Base-by-base conservation (phyloP, 306 rosid species). In the Fagus crenata region DNA sequence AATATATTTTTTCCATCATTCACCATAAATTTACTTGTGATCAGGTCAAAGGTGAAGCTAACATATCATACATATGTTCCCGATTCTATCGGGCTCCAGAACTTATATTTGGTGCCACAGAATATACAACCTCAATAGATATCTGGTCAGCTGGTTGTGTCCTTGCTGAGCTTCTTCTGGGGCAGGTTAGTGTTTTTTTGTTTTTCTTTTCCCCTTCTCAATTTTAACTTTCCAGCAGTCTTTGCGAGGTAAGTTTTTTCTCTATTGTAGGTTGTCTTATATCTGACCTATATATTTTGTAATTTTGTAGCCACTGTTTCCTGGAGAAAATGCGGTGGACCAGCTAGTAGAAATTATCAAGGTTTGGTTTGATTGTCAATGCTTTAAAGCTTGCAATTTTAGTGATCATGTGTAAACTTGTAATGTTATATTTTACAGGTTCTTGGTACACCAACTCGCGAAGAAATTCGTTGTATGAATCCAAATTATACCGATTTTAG, bases 61-160 rank as follows among this genome's bases (percentile, higher is more conserved):
- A 95, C 74, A 93, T 95, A 84, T 86, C 97, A 60, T 92, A 95
- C 86, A 95, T 95, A 75, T 95, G 98, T 77, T 95, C 98, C 6
- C 97, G 97, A 39, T 90, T 89, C 86, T 92, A 95, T 85, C 90
- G 98, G 49, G 98, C 98, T 73, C 98, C 98, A 17, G 98, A 94
- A 80, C 93, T 94, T 76, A 94, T 92, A 73, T 94, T 95, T 84
- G 98, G 97, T 76, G 98, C 98, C 61, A 92, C 97, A 1, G 98
- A 95, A 85, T 95, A 95, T 81, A 87, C 95, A 61, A 92, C 97
- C 54, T 95, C 98, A 67, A 95, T 95, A 36, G 98, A 95, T 83
- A 92, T 95, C 81, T 95, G 97, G 98, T 95, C 98, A 49, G 98
- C 96, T 83, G 98, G 98, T 68, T 94, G 98, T 82, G 97, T 94